Evolutionary conservation across 2,329 filamentous ascomycete genomes (phyloP).

Genomic region (Bipolaris sorokiniana): DNA sequence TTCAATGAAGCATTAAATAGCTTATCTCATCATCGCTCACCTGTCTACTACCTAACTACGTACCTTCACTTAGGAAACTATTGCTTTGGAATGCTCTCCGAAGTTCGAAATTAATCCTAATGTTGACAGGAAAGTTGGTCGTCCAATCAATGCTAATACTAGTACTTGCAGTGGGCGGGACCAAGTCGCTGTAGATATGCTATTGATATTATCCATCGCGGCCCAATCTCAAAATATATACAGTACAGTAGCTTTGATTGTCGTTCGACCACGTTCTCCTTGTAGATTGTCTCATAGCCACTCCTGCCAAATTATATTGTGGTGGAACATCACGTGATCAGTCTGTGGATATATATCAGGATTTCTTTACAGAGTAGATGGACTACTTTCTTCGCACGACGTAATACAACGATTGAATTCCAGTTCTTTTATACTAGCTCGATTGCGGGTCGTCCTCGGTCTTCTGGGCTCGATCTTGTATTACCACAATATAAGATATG

Average conservation of each 20-base stretch:
- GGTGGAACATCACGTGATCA: too few relatives aligned
- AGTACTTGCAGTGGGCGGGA: not conserved
- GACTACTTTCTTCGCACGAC: too few relatives aligned
- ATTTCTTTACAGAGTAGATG: too few relatives aligned
- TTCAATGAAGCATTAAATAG: not conserved
- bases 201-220: not conserved
- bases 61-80: not conserved
- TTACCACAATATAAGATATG: not conserved
- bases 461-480: too few relatives aligned
- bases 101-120: not conserved
- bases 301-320: not conserved
- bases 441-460: too few relatives aligned
- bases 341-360: too few relatives aligned
- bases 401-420: too few relatives aligned
- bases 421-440: too few relatives aligned
- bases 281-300: not conserved
- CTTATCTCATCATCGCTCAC: not conserved
- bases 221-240: not conserved
- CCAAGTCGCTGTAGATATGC: not conserved
- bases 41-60: not conserved
- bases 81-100: not conserved
- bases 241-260: not conserved
- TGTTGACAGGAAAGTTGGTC: not conserved
- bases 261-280: not conserved
- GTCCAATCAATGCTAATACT: not conserved